A percentile compares a stretch with the other conserved stretches of the same genome.
phyloP scores from a whole-genome alignment of 768 basidiomycete genomes.

The Vararia minispora region DNA sequence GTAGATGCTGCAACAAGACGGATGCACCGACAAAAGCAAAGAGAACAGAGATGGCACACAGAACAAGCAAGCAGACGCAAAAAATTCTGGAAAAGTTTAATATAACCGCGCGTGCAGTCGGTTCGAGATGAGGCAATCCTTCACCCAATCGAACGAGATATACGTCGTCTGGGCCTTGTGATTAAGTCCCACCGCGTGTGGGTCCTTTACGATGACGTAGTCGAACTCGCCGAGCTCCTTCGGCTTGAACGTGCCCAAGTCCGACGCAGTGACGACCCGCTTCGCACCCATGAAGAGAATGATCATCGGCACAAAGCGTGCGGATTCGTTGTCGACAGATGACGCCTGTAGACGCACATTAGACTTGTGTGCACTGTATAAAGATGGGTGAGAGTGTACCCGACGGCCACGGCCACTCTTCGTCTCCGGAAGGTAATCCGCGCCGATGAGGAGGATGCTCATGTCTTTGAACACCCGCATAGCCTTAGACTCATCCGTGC shows the following conservation, averaged over 20 bases:
- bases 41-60: background rate
- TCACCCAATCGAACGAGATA: conserved; percentile 62
- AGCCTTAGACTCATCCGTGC: too few relatives aligned
- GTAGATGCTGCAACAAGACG: too few relatives aligned
- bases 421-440: conserved; percentile 45
- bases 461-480: conserved; percentile 45
- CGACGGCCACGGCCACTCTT: too few relatives aligned
- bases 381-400: background rate
- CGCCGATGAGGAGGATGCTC: conserved; percentile 49
- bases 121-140: conserved; percentile 63
- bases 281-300: conserved; percentile 71
- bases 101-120: conserved; percentile 28
- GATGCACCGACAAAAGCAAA: too few relatives aligned
- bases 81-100: background rate
- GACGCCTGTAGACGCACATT: conserved; percentile 9
- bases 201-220: conserved; percentile 52
- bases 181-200: conserved; percentile 21
- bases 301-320: conserved; percentile 48
- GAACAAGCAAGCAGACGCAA: too few relatives aligned
- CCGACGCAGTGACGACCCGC: conserved; percentile 52
- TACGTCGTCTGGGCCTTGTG: conserved; percentile 20
- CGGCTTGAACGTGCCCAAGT: conserved; percentile 30
- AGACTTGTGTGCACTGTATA: conserved; percentile 19
- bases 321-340: conserved; percentile 10
- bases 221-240: conserved; percentile 33